These are phyloP conservation scores for Aureobasidium pullulans DNA, from an alignment of 2,329 filamentous ascomycete species.

Conservation along the genomic window DNA sequence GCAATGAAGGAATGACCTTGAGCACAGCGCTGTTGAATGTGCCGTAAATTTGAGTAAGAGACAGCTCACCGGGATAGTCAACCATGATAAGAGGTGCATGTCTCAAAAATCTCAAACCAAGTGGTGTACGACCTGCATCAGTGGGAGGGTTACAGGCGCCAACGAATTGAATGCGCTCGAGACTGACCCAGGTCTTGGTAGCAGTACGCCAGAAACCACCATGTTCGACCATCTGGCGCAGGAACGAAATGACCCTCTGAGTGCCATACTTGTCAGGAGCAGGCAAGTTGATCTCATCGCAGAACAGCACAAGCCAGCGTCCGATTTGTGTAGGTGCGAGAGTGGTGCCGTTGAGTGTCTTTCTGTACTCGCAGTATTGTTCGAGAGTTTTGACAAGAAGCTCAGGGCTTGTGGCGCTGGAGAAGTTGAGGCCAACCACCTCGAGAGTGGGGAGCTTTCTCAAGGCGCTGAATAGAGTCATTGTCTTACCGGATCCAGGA, in stretches of 20 bases:
- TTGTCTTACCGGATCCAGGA: constrained; percentile 97
- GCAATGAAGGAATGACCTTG: constrained; percentile 92
- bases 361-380: constrained; percentile 99
- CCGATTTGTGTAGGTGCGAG: constrained; percentile 95
- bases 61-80: constrained; percentile 93
- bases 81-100: constrained; percentile 99
- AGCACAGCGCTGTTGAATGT: constrained; percentile 95
- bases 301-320: constrained; percentile 97
- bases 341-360: constrained; percentile 92
- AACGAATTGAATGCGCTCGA: constrained; percentile 98
- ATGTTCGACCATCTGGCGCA: constrained; percentile 95
- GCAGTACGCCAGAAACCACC: constrained; percentile 98
- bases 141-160: constrained; percentile 98
- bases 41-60: constrained; percentile 93
- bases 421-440: constrained; percentile 98
- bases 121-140: constrained; percentile 88
- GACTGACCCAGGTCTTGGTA: constrained; percentile 94
- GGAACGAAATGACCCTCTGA: constrained; percentile 92
- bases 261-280: constrained; percentile 97
- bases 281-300: constrained; percentile 97
- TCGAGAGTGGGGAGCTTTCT: constrained; percentile 98
- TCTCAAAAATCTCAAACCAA: constrained; percentile 87
- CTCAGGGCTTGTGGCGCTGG: constrained; percentile 94
- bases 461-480: constrained; percentile 97
- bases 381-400: constrained; percentile 98